Evolutionary conservation across 2,329 filamentous ascomycete species (phyloP).

Genomic region (Penicillium aurantiogriseum): DNA sequence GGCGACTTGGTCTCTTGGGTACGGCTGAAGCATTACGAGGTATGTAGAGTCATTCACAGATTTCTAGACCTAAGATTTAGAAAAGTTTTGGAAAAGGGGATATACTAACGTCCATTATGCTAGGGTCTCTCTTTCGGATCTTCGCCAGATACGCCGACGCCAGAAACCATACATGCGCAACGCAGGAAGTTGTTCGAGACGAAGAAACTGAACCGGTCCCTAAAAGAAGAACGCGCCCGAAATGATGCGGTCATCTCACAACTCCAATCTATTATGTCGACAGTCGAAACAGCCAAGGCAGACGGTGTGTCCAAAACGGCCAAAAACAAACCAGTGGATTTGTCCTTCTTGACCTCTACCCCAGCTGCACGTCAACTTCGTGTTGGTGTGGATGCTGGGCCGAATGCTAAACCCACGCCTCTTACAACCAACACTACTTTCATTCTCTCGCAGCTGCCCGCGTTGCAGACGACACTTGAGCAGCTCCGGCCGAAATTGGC

Average conservation of each 20-base stretch:
- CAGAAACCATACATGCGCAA: constrained; percentile 69
- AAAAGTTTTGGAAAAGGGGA: not conserved
- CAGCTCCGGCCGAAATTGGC: constrained; percentile 65
- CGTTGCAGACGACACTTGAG: constrained; percentile 68
- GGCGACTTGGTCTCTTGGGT: constrained; percentile 75
- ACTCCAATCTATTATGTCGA: constrained; percentile 59
- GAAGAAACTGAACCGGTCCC: constrained; percentile 67
- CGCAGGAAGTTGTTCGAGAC: constrained; percentile 74
- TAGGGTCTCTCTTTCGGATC: constrained; percentile 41
- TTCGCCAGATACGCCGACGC: constrained; percentile 51
- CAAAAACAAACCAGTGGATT: constrained; percentile 33
- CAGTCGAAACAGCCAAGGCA: constrained; percentile 20
- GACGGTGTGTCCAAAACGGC: constrained; percentile 16
- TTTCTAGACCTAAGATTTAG: not conserved
- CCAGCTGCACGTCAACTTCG: constrained; percentile 48
- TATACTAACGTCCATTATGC: not conserved
- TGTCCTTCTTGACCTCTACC: constrained; percentile 58
- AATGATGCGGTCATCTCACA: constrained; percentile 70
- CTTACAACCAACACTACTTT: constrained; percentile 59
- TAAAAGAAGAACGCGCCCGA: constrained; percentile 67
- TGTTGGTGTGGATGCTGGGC: constrained; percentile 41
- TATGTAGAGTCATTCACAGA: constrained; percentile 29
- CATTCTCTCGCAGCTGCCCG: constrained; percentile 77
- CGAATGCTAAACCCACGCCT: constrained; percentile 36
- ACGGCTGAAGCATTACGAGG: constrained; percentile 80